Conservation (phyloP, 2,329 filamentous ascomycete species). For the Parastagonospora avenae region DNA sequence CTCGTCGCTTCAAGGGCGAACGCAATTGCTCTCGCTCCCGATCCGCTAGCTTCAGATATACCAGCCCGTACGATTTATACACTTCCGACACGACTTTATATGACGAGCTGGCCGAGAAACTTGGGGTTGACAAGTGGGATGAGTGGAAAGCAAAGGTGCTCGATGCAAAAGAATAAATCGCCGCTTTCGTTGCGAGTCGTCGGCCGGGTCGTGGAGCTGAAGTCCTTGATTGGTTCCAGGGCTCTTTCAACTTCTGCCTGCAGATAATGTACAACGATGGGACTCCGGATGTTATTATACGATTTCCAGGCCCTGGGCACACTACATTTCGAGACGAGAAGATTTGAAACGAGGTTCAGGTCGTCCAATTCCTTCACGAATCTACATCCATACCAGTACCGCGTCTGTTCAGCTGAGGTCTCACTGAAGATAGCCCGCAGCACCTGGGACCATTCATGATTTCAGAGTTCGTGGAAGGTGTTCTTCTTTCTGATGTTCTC, state of each 20-base stretch:
- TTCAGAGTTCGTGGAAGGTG: conserved; percentile 4
- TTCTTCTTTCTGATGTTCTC: conserved; percentile 3
- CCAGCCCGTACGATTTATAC: neutral
- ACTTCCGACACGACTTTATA: conserved; percentile 14
- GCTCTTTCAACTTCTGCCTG: conserved; percentile 19
- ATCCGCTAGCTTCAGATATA: neutral
- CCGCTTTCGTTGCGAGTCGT: conserved; percentile 12
- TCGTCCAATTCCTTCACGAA: conserved; percentile 19
- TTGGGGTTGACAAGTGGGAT: conserved; percentile 15
- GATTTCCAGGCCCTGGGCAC: conserved; percentile 17
- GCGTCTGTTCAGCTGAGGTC: conserved; percentile 23
- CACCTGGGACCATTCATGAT: conserved; percentile 33
- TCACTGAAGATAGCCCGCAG: conserved; percentile 23
- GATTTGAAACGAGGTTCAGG: conserved; percentile 19
- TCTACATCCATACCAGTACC: conserved; percentile 20
- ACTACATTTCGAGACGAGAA: conserved; percentile 21
- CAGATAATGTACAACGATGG: conserved; percentile 14
- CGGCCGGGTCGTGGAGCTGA: conserved; percentile 12
- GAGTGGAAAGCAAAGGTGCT: conserved; percentile 15
- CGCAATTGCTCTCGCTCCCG: neutral
- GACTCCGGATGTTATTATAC: conserved; percentile 16
- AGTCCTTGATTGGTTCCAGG: conserved; percentile 15
- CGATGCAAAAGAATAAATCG: conserved; percentile 11
- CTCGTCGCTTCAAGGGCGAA: neutral
- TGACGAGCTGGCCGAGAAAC: conserved; percentile 6